Conservation (phyloP, 208 protist species). For the Leishmania turanica region DNA sequence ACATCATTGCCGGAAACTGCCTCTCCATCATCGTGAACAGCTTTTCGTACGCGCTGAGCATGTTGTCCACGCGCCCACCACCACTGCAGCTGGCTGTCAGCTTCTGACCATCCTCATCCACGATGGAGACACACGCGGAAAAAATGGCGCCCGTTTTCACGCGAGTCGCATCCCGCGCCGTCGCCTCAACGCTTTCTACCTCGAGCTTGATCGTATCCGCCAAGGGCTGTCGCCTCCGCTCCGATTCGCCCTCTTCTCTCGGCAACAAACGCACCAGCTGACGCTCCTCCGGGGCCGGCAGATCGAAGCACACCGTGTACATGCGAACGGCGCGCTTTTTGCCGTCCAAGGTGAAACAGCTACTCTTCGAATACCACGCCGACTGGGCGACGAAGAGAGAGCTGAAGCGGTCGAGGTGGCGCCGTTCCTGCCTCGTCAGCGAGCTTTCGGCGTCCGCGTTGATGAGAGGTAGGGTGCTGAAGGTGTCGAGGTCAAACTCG, state of each 20-base stretch:
- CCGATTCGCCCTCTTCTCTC: background rate
- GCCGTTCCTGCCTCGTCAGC: background rate
- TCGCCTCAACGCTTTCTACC: background rate
- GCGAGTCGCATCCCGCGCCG: background rate
- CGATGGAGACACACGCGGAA: conserved; percentile 15
- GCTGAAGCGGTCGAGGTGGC: background rate
- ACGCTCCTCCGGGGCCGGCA: conserved; percentile 38
- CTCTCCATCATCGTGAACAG: conserved; percentile 8
- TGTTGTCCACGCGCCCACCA: conserved; percentile 15
- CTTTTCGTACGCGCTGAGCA: conserved; percentile 22
- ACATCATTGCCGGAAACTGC: conserved; percentile 1
- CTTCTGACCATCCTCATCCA: conserved; percentile 20
- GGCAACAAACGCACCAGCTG: conserved; percentile 37
- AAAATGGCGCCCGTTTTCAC: conserved; percentile 24
- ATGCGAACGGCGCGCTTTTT: conserved; percentile 67
- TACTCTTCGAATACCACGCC: background rate
- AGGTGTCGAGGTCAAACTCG: conserved; percentile 34
- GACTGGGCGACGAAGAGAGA: conserved; percentile 4
- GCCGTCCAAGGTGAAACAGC: conserved; percentile 45
- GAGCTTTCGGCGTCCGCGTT: conserved; percentile 8
- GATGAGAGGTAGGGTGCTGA: conserved; percentile 29
- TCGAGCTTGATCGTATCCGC: background rate
- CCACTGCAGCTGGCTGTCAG: conserved; percentile 3
- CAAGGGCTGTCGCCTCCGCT: background rate
- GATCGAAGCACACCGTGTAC: conserved; percentile 65